phyloP scores from a whole-genome alignment of 208 protist genomes.

The Leishmania aethiopica region DNA sequence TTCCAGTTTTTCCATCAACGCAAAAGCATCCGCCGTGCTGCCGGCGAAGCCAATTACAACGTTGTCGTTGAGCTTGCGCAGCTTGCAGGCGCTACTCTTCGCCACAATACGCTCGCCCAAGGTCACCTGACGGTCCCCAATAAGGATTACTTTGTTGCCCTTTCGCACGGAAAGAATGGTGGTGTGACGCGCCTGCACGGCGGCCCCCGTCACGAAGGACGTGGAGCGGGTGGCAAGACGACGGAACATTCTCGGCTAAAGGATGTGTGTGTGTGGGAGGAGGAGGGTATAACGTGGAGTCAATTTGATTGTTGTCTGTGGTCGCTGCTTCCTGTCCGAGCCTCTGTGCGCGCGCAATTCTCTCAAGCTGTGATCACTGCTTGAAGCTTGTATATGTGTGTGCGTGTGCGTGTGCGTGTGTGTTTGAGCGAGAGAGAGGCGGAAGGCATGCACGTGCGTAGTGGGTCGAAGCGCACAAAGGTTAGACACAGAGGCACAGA shows the following conservation, averaged over 20 bases:
- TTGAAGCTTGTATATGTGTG: not conserved
- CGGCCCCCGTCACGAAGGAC: conserved; percentile 36
- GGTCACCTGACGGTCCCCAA: conserved; percentile 95
- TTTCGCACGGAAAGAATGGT: conserved; percentile 95
- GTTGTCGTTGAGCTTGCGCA: conserved; percentile 76
- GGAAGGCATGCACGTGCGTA: not conserved
- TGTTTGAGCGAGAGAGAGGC: not conserved
- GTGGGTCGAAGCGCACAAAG: no score
- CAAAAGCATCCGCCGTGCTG: conserved; percentile 94
- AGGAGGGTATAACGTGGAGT: not conserved
- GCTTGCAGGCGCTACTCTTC: conserved; percentile 88
- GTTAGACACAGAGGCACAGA: not conserved
- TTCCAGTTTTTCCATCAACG: conserved; percentile 96
- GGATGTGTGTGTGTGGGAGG: not conserved
- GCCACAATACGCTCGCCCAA: conserved; percentile 92
- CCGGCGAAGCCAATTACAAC: conserved; percentile 95
- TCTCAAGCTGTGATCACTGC: not conserved
- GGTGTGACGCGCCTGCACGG: conserved; percentile 75
- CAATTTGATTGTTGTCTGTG: not conserved
- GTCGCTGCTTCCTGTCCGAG: not conserved
- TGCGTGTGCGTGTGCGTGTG: not conserved
- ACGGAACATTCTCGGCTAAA: conserved; percentile 38
- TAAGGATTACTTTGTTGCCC: conserved; percentile 91
- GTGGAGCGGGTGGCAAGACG: conserved; percentile 47
- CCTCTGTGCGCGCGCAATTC: not conserved